These are phyloP conservation scores for Solanum hybrid DNA, from an alignment of 305 asterid genomes.

Conservation along the genomic window DNA sequence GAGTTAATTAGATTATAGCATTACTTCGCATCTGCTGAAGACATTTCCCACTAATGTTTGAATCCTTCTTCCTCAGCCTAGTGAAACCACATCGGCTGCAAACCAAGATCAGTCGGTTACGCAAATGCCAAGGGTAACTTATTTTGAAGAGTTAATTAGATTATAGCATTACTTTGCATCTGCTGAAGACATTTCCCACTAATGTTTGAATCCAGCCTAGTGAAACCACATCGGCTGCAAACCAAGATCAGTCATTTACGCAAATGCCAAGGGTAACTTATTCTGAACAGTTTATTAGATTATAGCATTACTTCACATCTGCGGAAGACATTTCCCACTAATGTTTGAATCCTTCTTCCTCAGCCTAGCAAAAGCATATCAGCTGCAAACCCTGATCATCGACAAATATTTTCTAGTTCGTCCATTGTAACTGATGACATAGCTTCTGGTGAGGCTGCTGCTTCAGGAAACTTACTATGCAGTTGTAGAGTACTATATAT, in stretches of 20 bases:
- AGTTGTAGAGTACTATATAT: not conserved
- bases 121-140: constrained; percentile 25
- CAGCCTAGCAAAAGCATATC: constrained; percentile 22
- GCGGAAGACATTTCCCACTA: not conserved
- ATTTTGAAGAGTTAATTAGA: not conserved
- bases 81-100: too few species aligned
- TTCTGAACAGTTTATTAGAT: not conserved
- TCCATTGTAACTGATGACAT: constrained; percentile 19
- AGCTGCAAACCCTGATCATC: constrained; percentile 10
- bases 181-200: not conserved
- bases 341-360: constrained; percentile 6
- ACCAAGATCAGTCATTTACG: constrained; percentile 12
- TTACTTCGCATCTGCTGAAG: too few species aligned
- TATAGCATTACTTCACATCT: not conserved
- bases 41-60: too few species aligned
- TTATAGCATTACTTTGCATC: not conserved
- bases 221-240: not conserved
- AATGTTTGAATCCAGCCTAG: not conserved
- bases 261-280: constrained; percentile 24
- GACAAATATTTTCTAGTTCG: constrained; percentile 14
- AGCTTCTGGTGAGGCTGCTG: constrained; percentile 14
- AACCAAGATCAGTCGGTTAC: not conserved
- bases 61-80: too few species aligned
- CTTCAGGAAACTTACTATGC: constrained; percentile 19
- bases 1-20: too few species aligned